Evolutionary conservation across 805 yeast species (phyloP), one percentile per base, ranked within the genome.

Genomic region (Candida takata): DNA sequence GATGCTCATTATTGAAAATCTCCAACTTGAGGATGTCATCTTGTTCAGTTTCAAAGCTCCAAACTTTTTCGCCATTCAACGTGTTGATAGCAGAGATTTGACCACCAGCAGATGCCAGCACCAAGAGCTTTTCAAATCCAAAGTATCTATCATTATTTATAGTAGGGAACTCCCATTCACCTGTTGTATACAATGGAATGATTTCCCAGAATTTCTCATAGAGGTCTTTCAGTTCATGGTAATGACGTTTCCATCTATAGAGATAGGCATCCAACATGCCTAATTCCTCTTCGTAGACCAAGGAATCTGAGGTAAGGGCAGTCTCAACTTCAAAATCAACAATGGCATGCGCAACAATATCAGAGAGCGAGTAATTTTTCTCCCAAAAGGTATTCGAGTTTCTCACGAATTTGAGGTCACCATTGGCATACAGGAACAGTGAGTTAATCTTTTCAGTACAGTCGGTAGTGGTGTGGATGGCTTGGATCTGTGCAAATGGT

Each of bases 51-150:
- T 51, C 43, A 18, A 57, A 42, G 5, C 37, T 46, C 81, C 80
- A 76, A 6, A 55, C 44, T 16, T 35, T 24, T 12, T 54, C 45
- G 14, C 73, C 72, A 34, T 64, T 55, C 6, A 54, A 45, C 2
- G 71, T 51, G 40, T 69, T 62, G 13, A 73, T 49, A 1, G 72
- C 74, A 8, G 66, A 53, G 1, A 78, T 33, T 31, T 59, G 61
- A 5, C 71, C 70, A 30, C 51, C 51, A 10, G 51, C 46, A 0
- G 74, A 65, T 3, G 68, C 60, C 1, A 63, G 61, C 3, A 73
- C 51, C 19, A 74, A 41, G 5, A 53, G 50, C 38, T 74, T 73
- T 7, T 56, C 48, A 24, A 69, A 63, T 1, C 79, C 79, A 57
- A 74, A 74, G 20, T 56, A 62, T 26, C 30, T 45, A 33, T 45